These are phyloP conservation scores for Daldinia decipiens DNA, from an alignment of 495 filamentous ascomycete species.

Conservation along the genomic window DNA sequence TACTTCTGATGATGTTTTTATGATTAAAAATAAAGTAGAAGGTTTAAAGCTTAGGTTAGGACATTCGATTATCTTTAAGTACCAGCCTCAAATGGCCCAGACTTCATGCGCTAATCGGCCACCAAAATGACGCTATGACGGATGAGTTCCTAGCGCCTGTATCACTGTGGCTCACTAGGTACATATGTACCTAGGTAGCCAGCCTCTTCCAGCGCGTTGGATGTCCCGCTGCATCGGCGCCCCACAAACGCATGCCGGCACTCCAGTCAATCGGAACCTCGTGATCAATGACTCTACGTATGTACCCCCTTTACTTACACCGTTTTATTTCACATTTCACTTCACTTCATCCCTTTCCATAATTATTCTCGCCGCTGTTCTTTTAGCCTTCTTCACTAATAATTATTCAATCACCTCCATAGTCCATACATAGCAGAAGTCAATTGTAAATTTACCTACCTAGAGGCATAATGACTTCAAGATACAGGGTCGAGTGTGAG, in stretches of 20 bases:
- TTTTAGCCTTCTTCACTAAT: not conserved
- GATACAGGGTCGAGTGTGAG: slow-evolving; percentile 90
- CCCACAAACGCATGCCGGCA: slow-evolving; percentile 25
- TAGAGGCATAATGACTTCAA: slow-evolving; percentile 78
- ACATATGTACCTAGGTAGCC: too few relatives aligned
- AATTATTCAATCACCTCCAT: not conserved
- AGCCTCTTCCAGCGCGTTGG: slow-evolving; percentile 28
- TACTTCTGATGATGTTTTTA: not conserved
- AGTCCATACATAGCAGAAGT: not conserved
- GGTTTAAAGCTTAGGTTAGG: not conserved
- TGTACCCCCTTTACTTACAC: slow-evolving; percentile 31
- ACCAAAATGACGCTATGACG: slow-evolving; percentile 32
- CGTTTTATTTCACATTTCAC: slow-evolving; percentile 23
- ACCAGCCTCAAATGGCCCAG: not conserved
- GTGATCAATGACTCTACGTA: slow-evolving; percentile 27
- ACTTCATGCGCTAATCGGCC: slow-evolving; percentile 29
- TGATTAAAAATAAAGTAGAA: not conserved
- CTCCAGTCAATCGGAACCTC: slow-evolving; percentile 23
- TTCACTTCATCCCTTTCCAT: slow-evolving; percentile 23
- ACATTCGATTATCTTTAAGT: not conserved
- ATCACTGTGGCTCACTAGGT: slow-evolving; percentile 19
- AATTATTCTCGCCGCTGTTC: slow-evolving; percentile 6
- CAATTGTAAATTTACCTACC: slow-evolving; percentile 18
- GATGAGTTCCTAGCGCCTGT: slow-evolving; percentile 26
- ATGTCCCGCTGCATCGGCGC: slow-evolving; percentile 17